These are phyloP conservation scores for Sporothrix inflata DNA, from an alignment of 2,329 filamentous ascomycete genomes.

Conservation along the genomic window DNA sequence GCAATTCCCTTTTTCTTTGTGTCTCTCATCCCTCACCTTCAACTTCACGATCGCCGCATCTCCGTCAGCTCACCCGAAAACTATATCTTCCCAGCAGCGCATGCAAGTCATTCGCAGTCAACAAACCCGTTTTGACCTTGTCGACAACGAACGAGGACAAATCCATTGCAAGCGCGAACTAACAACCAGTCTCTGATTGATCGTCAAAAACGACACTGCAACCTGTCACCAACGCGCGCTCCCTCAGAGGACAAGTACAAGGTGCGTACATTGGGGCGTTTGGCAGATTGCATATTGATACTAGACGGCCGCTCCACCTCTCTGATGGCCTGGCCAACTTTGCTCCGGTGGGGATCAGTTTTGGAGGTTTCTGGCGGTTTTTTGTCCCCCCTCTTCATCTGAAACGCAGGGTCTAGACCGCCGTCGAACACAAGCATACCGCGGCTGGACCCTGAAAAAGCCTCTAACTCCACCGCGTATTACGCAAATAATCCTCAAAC, in stretches of 20 bases:
- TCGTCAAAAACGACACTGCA: not conserved
- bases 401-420: constrained; percentile 22
- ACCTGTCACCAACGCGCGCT: not conserved
- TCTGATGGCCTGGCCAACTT: not conserved
- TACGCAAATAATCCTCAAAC: constrained; percentile 9
- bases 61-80: not conserved
- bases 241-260: not conserved
- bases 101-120: not conserved
- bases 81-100: not conserved
- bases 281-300: not conserved
- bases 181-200: not conserved
- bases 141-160: not conserved
- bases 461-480: not conserved
- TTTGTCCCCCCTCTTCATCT: not conserved
- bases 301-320: not conserved
- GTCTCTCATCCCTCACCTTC: not conserved
- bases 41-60: not conserved
- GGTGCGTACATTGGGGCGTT: not conserved
- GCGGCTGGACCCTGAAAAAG: constrained; percentile 9
- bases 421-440: not conserved
- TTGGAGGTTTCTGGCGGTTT: not conserved
- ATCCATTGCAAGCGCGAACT: not conserved
- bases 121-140: not conserved
- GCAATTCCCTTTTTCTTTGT: not conserved
- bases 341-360: not conserved